Base-by-base conservation (phyloP, 371 early-diverging fungal genomes). In the Furculomyces boomerangus region DNA sequence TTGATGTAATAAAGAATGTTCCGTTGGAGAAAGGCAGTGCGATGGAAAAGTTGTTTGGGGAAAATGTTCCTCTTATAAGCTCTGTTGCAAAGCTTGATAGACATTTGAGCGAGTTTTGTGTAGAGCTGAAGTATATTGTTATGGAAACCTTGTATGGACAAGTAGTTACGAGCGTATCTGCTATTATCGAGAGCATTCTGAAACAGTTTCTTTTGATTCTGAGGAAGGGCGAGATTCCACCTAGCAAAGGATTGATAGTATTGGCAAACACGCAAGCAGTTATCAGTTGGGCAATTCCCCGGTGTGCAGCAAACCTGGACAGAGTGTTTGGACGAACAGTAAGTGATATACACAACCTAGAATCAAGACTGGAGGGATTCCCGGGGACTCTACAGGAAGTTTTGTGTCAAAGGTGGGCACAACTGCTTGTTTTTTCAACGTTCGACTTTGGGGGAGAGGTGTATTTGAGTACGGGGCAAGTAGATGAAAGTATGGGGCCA, bases 21-120 rank as follows among this genome's bases (percentile, higher is more conserved):
- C 62, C 64, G 20, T 60, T 59, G 0, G 55, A 59, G 1, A 48
- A 47, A 43, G 58, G 49, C 24, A 56, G 10, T 3, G 2, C 45
- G 18, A 53, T 57, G 1, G 60, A 61, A 14, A 50, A 53, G 18
- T 16, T 64, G 14, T 59, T 66, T 53, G 66, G 66, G 5, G 20
- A 62, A 3, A 65, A 60, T 41, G 60, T 62, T 26, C 68, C 60
- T 7, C 62, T 68, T 2, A 37, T 66, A 3, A 58, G 59, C 10
- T 55, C 64, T 1, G 64, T 71, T 16, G 55, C 56, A 69, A 60
- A 59, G 50, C 58, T 70, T 26, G 68, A 85, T 59, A 78, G 78
- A 30, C 62, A 84, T 18, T 65, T 91, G 70, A 71, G 81, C 25
- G 82, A 79, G 48, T 91, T 86, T 76, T 82, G 83, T 26, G 74